Evolutionary conservation across 75 land plant genomes (phyloP).

Genomic region (Ceratopteris richardii): DNA sequence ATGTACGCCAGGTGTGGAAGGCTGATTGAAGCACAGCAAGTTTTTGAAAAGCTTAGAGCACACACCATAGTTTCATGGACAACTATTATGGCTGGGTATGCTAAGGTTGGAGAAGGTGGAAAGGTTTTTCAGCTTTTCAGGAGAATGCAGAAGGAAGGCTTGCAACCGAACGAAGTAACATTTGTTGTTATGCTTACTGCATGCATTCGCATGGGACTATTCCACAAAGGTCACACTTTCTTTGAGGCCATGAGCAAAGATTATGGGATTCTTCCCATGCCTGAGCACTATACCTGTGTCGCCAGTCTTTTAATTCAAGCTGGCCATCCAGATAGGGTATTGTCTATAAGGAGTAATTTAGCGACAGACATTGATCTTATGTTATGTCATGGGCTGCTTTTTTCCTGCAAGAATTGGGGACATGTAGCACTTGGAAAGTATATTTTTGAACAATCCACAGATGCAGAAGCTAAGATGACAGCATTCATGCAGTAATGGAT

Average conservation of each 20-base stretch:
- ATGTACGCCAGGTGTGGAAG: slow-evolving; percentile 37
- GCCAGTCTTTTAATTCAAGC: not conserved
- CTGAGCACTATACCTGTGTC: slow-evolving; percentile 3
- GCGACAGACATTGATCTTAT: too few relatives aligned
- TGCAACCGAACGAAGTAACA: slow-evolving; percentile 28
- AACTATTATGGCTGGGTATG: slow-evolving; percentile 33
- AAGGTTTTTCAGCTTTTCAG: slow-evolving; percentile 20
- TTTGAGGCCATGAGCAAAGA: slow-evolving; percentile 4
- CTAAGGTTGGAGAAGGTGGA: slow-evolving; percentile 14
- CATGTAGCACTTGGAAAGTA: too few relatives aligned
- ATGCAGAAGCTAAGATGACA: too few relatives aligned
- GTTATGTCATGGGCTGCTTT: too few relatives aligned
- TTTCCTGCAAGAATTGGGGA: too few relatives aligned
- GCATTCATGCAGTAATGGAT: too few relatives aligned
- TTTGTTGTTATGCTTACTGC: slow-evolving; percentile 39
- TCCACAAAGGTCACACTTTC: not conserved
- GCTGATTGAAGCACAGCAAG: slow-evolving; percentile 17
- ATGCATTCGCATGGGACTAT: slow-evolving; percentile 26
- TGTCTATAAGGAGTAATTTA: too few relatives aligned
- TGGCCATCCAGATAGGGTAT: not conserved
- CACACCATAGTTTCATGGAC: slow-evolving; percentile 45
- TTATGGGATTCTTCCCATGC: not conserved
- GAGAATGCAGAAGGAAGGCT: slow-evolving; percentile 21
- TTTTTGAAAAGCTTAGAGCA: slow-evolving; percentile 37
- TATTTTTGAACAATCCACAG: too few relatives aligned